Evolutionary conservation across 2,329 filamentous ascomycete genomes (phyloP).

Genomic region (Calonectria pseudoturangicola): DNA sequence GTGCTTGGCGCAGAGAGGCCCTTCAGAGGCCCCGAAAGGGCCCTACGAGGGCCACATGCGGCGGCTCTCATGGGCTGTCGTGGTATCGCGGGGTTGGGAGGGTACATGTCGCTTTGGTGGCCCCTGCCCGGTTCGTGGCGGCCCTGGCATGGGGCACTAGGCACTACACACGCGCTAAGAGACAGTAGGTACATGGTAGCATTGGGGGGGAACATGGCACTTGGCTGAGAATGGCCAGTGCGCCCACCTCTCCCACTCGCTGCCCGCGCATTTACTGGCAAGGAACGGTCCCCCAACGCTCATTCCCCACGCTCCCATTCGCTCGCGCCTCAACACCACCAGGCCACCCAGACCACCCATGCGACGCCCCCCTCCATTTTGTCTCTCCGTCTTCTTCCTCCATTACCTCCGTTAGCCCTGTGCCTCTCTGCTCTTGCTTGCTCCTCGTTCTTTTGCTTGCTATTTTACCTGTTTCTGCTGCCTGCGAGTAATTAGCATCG

Average conservation of each 20-base stretch:
- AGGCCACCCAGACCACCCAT: constrained; percentile 15
- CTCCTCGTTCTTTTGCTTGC: neutral
- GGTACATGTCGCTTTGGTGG: constrained; percentile 24
- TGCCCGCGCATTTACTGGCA: neutral
- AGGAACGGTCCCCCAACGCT: constrained; percentile 35
- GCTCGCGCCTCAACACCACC: constrained; percentile 39
- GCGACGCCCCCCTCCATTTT: constrained; percentile 34
- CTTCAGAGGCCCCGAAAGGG: neutral
- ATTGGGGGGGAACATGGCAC: constrained; percentile 17
- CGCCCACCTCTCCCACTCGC: neutral
- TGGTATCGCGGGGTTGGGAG: constrained; percentile 29
- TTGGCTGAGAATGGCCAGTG: constrained; percentile 31
- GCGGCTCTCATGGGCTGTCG: neutral
- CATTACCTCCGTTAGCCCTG: neutral
- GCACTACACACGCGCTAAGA: neutral
- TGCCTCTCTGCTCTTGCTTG: neutral
- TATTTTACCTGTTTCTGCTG: neutral
- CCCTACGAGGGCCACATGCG: neutral
- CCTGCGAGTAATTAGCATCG: constrained; percentile 3
- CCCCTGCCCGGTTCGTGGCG: constrained; percentile 32
- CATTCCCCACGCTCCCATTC: constrained; percentile 33
- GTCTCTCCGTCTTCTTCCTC: constrained; percentile 15
- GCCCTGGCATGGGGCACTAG: constrained; percentile 26
- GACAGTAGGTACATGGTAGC: neutral
- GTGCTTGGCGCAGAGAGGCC: constrained; percentile 1